Evolutionary conservation across 768 basidiomycete genomes (phyloP).

Genomic region (Nidularia pulvinata): DNA sequence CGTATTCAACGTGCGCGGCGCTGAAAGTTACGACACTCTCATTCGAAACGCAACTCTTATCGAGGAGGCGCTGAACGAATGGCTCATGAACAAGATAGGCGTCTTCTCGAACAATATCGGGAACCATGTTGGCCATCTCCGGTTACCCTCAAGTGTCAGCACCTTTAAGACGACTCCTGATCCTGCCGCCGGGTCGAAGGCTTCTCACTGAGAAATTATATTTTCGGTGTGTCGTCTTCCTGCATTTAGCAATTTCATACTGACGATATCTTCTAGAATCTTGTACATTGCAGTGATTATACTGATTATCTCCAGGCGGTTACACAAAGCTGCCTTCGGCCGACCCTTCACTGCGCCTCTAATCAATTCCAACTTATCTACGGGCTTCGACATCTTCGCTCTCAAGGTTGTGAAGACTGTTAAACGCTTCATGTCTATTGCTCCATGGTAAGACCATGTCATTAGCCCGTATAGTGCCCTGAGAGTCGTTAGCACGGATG

Average conservation of each 20-base stretch:
- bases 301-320: background rate
- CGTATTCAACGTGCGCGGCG: too few species aligned
- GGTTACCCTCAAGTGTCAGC: too few species aligned
- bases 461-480: slow-evolving; percentile 11
- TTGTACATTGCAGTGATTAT: too few species aligned
- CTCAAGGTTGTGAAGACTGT: slow-evolving; percentile 14
- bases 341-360: slow-evolving; percentile 1
- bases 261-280: too few species aligned
- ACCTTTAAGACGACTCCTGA: background rate
- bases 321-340: background rate
- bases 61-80: too few species aligned
- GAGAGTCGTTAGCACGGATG: slow-evolving; percentile 13
- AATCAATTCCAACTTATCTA: slow-evolving; percentile 28
- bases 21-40: too few species aligned
- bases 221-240: background rate
- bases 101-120: too few species aligned
- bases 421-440: slow-evolving; percentile 14
- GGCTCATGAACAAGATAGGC: too few species aligned
- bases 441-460: slow-evolving; percentile 21
- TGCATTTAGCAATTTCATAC: background rate
- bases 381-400: slow-evolving; percentile 18
- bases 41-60: too few species aligned
- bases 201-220: background rate
- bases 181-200: background rate
- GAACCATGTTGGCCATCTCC: too few species aligned